Percentiles rank a stretch among this genome's conserved stretches.
Conservation (phyloP, 345 rosid species). For the Eutrema heterophyllum region DNA sequence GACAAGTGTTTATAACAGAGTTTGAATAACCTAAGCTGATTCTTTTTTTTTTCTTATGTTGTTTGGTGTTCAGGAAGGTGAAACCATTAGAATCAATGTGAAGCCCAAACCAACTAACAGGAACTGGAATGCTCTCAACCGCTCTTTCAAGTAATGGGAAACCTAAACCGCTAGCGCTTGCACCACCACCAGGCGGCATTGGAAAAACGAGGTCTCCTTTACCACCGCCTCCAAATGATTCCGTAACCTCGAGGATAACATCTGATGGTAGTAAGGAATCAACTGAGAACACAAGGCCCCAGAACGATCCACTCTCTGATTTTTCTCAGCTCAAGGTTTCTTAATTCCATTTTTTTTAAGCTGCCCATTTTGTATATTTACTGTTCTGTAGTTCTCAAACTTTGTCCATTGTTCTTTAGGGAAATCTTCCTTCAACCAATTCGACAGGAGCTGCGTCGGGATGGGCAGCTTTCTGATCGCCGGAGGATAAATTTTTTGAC, state of each 20-base stretch:
- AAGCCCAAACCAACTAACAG: conserved; percentile 65
- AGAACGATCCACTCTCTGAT: conserved; percentile 58
- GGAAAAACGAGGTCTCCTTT: conserved; percentile 63
- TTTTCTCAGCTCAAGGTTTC: conserved; percentile 69
- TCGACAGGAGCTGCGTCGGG: conserved; percentile 62
- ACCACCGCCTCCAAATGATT: conserved; percentile 96
- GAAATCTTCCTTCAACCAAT: conserved; percentile 59
- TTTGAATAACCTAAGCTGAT: neutral
- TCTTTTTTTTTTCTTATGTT: neutral
- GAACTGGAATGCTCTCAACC: conserved; percentile 97
- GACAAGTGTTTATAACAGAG: neutral
- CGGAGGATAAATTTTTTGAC: conserved; percentile 69
- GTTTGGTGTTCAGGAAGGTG: conserved; percentile 67
- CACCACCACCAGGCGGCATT: conserved; percentile 71
- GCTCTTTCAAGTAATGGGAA: conserved; percentile 54
- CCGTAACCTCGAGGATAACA: conserved; percentile 44
- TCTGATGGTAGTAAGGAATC: conserved; percentile 28
- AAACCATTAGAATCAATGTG: conserved; percentile 92
- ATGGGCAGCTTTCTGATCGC: conserved; percentile 80
- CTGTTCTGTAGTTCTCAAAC: neutral
- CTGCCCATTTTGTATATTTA: neutral
- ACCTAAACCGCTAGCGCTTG: conserved; percentile 56
- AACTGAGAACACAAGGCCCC: conserved; percentile 35
- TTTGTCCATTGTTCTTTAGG: conserved; percentile 41
- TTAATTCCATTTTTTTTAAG: neutral